Percentiles rank a stretch among this genome's conserved stretches.
Conservation (phyloP, 1,284 basidiomycete species). For the Tilletia setariae region DNA sequence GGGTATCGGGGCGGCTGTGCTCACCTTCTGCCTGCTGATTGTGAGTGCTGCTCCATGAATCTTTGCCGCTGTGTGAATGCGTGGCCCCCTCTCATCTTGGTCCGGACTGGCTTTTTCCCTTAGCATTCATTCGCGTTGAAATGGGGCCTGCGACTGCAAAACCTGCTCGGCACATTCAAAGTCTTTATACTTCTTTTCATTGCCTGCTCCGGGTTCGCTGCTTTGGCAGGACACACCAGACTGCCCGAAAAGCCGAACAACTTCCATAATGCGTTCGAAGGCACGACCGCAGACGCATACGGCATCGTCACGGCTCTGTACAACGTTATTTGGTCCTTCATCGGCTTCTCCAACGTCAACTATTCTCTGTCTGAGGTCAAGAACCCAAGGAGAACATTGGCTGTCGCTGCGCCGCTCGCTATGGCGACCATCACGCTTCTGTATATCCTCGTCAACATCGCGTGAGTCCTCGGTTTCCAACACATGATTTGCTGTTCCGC, state of each 20-base stretch:
- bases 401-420: slow-evolving; percentile 62
- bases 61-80: too few relatives aligned
- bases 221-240: slow-evolving; percentile 59
- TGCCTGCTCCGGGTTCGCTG: slow-evolving; percentile 62
- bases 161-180: slow-evolving; percentile 67
- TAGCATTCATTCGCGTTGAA: slow-evolving; percentile 47
- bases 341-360: slow-evolving; percentile 62
- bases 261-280: slow-evolving; percentile 60
- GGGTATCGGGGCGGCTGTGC: slow-evolving; percentile 64
- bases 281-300: slow-evolving; percentile 58
- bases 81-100: too few relatives aligned
- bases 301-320: slow-evolving; percentile 41
- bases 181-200: slow-evolving; percentile 64
- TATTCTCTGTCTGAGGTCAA: slow-evolving; percentile 63
- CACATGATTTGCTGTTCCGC: slow-evolving; percentile 31
- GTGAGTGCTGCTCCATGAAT: slow-evolving; percentile 65
- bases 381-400: slow-evolving; percentile 59
- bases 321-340: slow-evolving; percentile 59
- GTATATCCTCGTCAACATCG: slow-evolving; percentile 60
- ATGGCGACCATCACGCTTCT: slow-evolving; percentile 59
- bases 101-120: too few relatives aligned
- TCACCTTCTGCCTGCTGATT: slow-evolving; percentile 56
- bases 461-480: slow-evolving; percentile 57
- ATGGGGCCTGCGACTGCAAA: slow-evolving; percentile 67
- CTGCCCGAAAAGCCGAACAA: slow-evolving; percentile 58